A percentile compares a stretch with the other conserved stretches of the same genome.
Conservation (phyloP, 768 basidiomycete species). For the Roridomyces roridus region DNA sequence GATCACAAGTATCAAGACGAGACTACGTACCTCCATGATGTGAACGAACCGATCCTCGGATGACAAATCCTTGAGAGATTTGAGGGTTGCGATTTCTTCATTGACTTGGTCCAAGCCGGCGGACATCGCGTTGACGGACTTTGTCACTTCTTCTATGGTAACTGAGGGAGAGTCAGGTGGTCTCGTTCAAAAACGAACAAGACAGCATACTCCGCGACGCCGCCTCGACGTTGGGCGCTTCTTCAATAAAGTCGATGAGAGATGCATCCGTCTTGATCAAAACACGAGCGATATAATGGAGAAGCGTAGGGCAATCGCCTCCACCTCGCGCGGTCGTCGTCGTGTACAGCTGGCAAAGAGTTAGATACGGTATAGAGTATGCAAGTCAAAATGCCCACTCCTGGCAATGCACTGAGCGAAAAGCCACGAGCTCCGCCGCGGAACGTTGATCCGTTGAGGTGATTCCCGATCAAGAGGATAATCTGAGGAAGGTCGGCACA, state of each 20-base stretch:
- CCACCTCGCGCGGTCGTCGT: conserved; percentile 77
- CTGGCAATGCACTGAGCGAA: conserved; percentile 78
- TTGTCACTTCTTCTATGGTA: conserved; percentile 68
- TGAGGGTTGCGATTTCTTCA: conserved; percentile 56
- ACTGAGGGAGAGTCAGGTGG: conserved; percentile 47
- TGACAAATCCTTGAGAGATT: conserved; percentile 34
- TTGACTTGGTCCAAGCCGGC: conserved; percentile 62
- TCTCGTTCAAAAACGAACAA: not conserved
- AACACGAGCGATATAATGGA: conserved; percentile 87
- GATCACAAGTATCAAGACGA: not conserved
- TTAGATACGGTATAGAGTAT: conserved; percentile 10
- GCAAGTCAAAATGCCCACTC: conserved; percentile 53
- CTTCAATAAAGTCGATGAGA: conserved; percentile 76
- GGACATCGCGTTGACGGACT: conserved; percentile 64
- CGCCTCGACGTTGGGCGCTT: conserved; percentile 80
- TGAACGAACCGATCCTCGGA: conserved; percentile 65
- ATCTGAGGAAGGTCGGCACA: conserved; percentile 45
- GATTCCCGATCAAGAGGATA: conserved; percentile 81
- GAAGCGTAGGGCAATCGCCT: conserved; percentile 81
- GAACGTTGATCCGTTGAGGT: conserved; percentile 81
- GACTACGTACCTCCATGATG: conserved; percentile 74
- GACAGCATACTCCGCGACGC: conserved; percentile 73
- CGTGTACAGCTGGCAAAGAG: conserved; percentile 69
- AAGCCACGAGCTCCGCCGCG: conserved; percentile 88
- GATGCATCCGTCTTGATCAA: conserved; percentile 71